These are phyloP conservation scores for Exophiala sp. DNA, from an alignment of 2,329 filamentous ascomycete species.

Conservation along the genomic window DNA sequence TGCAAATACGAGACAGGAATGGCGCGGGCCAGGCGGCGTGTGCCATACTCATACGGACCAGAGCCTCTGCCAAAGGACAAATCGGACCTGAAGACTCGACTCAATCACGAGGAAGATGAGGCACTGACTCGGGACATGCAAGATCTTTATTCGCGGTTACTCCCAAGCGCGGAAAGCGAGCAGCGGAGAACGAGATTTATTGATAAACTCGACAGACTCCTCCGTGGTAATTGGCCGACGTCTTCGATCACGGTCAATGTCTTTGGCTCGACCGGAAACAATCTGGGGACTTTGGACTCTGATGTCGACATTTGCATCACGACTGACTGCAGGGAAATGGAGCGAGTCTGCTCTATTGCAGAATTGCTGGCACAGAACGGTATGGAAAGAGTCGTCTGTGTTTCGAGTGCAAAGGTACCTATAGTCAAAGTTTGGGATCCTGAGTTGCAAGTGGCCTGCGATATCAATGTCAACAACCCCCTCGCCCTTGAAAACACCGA, in stretches of 20 bases:
- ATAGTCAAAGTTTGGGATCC: constrained; percentile 99
- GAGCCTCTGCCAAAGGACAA: constrained; percentile 67
- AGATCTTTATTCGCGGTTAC: constrained; percentile 77
- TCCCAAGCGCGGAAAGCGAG: constrained; percentile 77
- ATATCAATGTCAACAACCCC: constrained; percentile 99
- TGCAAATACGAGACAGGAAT: constrained; percentile 90
- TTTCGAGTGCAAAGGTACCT: constrained; percentile 90
- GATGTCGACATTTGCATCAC: constrained; percentile 99
- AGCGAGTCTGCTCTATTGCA: constrained; percentile 86
- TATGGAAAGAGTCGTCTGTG: constrained; percentile 94
- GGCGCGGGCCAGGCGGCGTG: constrained; percentile 75
- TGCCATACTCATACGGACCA: constrained; percentile 86
- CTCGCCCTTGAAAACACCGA: constrained; percentile 91
- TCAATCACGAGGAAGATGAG: constrained; percentile 69
- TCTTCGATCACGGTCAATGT: constrained; percentile 86
- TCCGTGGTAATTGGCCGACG: constrained; percentile 89
- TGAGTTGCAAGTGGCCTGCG: constrained; percentile 80
- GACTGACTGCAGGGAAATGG: constrained; percentile 80
- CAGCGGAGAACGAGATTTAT: constrained; percentile 71
- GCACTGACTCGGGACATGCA: constrained; percentile 78
- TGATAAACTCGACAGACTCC: constrained; percentile 79
- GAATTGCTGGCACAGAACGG: constrained; percentile 82
- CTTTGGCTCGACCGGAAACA: constrained; percentile 96
- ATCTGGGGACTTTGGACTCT: constrained; percentile 90
- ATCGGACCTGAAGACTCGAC: constrained; percentile 64